Percentiles rank a stretch among this genome's conserved stretches.
Conservation (phyloP, 1,284 basidiomycete genomes). For the Rhodotorula sp. region DNA sequence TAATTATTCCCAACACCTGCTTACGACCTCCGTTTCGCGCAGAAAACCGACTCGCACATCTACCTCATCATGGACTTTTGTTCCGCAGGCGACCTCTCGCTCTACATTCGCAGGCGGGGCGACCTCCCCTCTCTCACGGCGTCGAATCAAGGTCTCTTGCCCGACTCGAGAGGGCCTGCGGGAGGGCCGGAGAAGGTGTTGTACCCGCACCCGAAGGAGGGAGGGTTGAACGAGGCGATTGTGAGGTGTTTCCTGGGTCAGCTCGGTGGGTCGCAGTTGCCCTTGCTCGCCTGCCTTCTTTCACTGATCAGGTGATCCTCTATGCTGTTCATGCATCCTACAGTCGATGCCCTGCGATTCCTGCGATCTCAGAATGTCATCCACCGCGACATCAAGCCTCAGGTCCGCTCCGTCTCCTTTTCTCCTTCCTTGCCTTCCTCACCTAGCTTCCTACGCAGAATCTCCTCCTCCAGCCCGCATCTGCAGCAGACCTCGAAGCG, state of each 20-base stretch:
- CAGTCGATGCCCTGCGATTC: conserved; percentile 89
- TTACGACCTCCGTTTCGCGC: conserved; percentile 11
- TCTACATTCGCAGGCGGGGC: conserved; percentile 93
- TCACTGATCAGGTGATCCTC: neutral
- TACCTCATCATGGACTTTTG: conserved; percentile 99
- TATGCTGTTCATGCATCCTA: neutral
- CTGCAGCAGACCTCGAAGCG: conserved; percentile 69
- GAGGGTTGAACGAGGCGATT: conserved; percentile 85
- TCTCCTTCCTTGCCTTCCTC: neutral
- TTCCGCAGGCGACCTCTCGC: conserved; percentile 88
- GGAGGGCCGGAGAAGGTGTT: conserved; percentile 51
- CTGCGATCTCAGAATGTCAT: conserved; percentile 85
- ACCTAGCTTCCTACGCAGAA: conserved; percentile 58
- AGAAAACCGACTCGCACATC: conserved; percentile 90
- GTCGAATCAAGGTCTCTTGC: conserved; percentile 63
- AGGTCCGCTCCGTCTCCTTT: conserved; percentile 55
- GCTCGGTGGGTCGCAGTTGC: conserved; percentile 60
- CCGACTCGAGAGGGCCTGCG: conserved; percentile 27
- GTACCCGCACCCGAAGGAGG: conserved; percentile 85
- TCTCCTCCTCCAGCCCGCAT: conserved; percentile 80
- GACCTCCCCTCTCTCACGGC: conserved; percentile 72
- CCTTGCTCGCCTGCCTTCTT: too few species aligned
- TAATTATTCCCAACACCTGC: neutral
- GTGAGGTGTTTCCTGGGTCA: conserved; percentile 92
- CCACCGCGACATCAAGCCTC: conserved; percentile 96